These are phyloP conservation scores for Colletotrichum sojae DNA, from an alignment of 2,329 filamentous ascomycete species.

Conservation along the genomic window DNA sequence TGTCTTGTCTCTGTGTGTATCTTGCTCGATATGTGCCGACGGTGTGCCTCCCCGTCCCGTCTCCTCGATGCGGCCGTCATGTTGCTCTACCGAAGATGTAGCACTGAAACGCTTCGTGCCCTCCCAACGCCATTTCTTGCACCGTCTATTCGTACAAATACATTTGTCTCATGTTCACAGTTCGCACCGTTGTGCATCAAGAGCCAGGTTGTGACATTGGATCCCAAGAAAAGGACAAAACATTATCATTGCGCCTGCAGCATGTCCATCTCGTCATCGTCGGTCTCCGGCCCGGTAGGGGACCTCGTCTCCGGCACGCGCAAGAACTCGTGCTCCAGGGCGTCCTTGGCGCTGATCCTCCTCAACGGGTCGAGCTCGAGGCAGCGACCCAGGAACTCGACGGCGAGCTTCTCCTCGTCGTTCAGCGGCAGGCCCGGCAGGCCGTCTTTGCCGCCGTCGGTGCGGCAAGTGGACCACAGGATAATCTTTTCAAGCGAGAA, in stretches of 20 bases:
- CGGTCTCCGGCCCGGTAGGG: slow-evolving; percentile 43
- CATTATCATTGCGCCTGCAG: slow-evolving; percentile 44
- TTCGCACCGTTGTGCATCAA: background rate
- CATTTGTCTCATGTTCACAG: background rate
- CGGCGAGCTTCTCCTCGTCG: slow-evolving; percentile 78
- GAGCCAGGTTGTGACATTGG: background rate
- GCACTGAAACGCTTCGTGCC: background rate
- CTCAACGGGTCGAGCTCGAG: slow-evolving; percentile 83
- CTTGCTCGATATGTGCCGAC: background rate
- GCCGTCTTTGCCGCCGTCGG: slow-evolving; percentile 67
- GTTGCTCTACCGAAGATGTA: background rate
- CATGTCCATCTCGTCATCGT: slow-evolving; percentile 71
- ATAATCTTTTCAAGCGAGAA: slow-evolving; percentile 95
- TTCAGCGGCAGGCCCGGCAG: slow-evolving; percentile 66
- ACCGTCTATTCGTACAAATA: slow-evolving; percentile 18
- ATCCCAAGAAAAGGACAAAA: slow-evolving; percentile 5
- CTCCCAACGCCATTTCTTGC: slow-evolving; percentile 7
- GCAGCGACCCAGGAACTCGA: slow-evolving; percentile 79
- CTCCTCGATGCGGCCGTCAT: background rate
- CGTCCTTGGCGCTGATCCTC: slow-evolving; percentile 82
- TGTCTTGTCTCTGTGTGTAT: background rate
- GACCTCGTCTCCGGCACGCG: slow-evolving; percentile 51
- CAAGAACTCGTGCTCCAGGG: slow-evolving; percentile 81
- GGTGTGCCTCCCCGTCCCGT: background rate
- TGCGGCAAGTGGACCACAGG: slow-evolving; percentile 91